These are phyloP conservation scores for Pseudohalonectria lignicola DNA, from an alignment of 2,329 filamentous ascomycete genomes.

Conservation along the genomic window DNA sequence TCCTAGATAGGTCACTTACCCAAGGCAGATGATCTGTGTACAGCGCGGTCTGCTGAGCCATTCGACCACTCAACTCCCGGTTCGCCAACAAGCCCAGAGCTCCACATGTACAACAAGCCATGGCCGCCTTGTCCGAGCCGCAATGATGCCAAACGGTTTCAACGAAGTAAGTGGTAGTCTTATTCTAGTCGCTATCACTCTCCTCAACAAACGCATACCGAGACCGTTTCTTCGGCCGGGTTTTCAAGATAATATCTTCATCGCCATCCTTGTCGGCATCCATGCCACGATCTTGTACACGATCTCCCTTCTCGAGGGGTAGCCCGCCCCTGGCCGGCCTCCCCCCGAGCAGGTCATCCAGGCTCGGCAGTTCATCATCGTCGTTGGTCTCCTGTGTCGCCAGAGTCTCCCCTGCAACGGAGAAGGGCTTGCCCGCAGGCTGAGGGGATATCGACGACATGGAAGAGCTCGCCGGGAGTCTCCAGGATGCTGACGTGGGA, in stretches of 20 bases:
- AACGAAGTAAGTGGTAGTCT: no score
- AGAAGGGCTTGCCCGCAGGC: not conserved
- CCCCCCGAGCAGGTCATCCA: not conserved
- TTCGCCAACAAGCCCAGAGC: no score
- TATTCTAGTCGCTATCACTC: conserved; percentile 6
- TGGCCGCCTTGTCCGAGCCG: no score
- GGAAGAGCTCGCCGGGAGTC: no score
- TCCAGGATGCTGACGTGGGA: no score
- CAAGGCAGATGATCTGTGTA: no score
- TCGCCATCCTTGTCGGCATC: conserved; percentile 7
- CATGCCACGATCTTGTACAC: conserved; percentile 1
- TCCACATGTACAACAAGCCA: no score
- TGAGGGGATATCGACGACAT: not conserved
- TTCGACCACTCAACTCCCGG: no score
- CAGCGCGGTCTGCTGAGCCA: no score
- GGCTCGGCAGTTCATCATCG: not conserved
- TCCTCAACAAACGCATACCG: conserved; percentile 5
- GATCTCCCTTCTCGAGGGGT: not conserved
- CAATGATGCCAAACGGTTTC: no score
- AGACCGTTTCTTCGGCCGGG: not conserved
- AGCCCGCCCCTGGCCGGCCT: no score
- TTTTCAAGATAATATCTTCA: not conserved
- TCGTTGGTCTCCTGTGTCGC: conserved; percentile 2
- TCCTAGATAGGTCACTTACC: no score
- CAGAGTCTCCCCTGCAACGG: not conserved